Evolutionary conservation across 2,329 filamentous ascomycete species (phyloP).

Genomic region (Hirsutella minnesotensis): DNA sequence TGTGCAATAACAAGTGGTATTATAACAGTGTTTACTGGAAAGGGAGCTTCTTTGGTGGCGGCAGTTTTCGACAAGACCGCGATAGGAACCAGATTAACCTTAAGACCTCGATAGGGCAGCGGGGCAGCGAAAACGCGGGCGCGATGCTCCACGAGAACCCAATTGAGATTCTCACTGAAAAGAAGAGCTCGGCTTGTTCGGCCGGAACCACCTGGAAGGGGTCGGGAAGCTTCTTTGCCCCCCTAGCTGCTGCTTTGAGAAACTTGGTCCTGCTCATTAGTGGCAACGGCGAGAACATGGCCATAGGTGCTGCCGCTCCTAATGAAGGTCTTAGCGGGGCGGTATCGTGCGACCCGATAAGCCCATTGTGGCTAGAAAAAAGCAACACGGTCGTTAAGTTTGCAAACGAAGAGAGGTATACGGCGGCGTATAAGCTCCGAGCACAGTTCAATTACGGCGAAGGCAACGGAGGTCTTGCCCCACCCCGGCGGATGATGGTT

Average conservation of each 20-base stretch:
- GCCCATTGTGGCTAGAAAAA: neutral
- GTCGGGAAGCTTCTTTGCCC: neutral
- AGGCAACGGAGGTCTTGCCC: neutral
- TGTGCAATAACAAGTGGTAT: neutral
- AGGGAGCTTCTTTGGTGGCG: neutral
- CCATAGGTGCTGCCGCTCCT: neutral
- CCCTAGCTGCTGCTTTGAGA: neutral
- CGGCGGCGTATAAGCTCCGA: neutral
- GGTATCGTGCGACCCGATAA: neutral
- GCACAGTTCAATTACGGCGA: neutral
- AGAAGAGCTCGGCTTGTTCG: neutral
- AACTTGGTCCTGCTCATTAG: neutral
- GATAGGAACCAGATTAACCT: neutral
- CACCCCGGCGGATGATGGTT: neutral
- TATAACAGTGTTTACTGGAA: neutral
- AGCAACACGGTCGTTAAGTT: neutral
- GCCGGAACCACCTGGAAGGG: neutral
- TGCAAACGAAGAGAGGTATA: neutral
- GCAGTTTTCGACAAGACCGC: neutral
- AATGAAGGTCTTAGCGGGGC: neutral
- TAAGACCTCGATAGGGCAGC: neutral
- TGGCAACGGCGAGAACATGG: neutral
- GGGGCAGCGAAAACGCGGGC: neutral
- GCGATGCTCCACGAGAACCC: neutral
- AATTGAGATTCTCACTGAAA: neutral